Evolutionary conservation across 768 basidiomycete species (phyloP).

Genomic region (Tylopilus sp.): DNA sequence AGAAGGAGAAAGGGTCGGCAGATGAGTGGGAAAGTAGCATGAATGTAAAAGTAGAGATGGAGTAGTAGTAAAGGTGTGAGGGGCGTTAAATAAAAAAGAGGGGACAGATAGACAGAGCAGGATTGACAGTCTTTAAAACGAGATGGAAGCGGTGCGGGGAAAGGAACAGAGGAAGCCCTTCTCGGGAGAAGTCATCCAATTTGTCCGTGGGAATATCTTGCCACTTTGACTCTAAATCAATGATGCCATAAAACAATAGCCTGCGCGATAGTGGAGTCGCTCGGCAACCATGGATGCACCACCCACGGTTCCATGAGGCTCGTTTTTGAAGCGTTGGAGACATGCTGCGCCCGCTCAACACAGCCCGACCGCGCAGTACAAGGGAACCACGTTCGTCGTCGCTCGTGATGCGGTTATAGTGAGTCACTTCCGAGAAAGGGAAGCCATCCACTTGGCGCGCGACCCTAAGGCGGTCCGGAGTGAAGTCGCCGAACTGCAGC

Average conservation of each 20-base stretch:
- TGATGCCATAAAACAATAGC: neutral
- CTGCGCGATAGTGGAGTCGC: too few species aligned
- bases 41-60: too few species aligned
- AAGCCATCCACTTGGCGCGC: neutral
- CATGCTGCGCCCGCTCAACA: neutral
- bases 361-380: neutral
- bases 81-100: slow-evolving; percentile 1
- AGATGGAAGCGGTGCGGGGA: slow-evolving; percentile 10
- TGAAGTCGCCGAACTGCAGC: neutral
- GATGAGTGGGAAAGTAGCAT: slow-evolving; percentile 2
- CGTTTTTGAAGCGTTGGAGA: too few species aligned
- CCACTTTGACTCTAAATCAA: neutral
- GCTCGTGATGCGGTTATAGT: neutral
- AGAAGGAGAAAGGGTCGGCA: neutral
- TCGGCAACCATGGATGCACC: too few species aligned
- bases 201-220: slow-evolving; percentile 14
- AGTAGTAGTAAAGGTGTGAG: neutral
- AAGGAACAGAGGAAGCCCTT: slow-evolving; percentile 18
- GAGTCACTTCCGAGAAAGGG: neutral
- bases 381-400: neutral
- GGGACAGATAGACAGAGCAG: neutral
- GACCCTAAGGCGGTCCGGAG: too few species aligned
- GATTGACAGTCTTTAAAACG: neutral
- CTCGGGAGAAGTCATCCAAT: slow-evolving; percentile 19
- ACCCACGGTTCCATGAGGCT: too few species aligned